These are phyloP conservation scores for Cercospora janseana DNA, from an alignment of 2,329 filamentous ascomycete species.

Conservation along the genomic window DNA sequence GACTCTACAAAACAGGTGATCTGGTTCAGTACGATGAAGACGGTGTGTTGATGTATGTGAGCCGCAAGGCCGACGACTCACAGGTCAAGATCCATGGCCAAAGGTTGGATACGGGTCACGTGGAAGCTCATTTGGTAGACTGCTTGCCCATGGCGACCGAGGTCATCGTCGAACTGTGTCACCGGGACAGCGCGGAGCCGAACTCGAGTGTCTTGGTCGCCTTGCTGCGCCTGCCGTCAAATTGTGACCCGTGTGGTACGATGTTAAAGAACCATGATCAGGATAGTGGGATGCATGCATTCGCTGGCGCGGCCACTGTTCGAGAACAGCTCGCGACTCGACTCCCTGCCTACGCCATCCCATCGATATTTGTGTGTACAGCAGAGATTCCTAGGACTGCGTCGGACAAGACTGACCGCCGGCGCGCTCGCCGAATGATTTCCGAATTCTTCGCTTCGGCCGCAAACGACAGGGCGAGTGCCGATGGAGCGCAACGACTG, in stretches of 20 bases:
- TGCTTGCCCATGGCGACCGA: not conserved
- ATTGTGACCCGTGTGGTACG: not conserved
- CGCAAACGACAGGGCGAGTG: not conserved
- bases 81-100: slow-evolving; percentile 78
- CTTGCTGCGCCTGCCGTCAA: not conserved
- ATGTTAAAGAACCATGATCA: not conserved
- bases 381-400: slow-evolving; percentile 1
- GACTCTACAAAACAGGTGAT: slow-evolving; percentile 26
- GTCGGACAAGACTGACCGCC: slow-evolving; percentile 2
- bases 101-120: slow-evolving; percentile 71
- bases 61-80: slow-evolving; percentile 56
- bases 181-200: not conserved
- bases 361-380: not conserved
- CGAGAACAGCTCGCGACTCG: not conserved
- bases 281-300: not conserved
- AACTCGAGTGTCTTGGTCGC: not conserved
- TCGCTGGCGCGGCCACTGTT: not conserved
- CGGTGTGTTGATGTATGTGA: slow-evolving; percentile 25
- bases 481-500: not conserved
- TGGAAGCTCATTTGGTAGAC: slow-evolving; percentile 47
- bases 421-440: not conserved
- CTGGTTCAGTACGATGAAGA: slow-evolving; percentile 39
- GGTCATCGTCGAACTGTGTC: not conserved
- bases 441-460: not conserved
- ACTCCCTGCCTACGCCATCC: slow-evolving; percentile 6